These are phyloP conservation scores for Chaetomium tenue DNA, from an alignment of 495 filamentous ascomycete species.

Conservation along the genomic window DNA sequence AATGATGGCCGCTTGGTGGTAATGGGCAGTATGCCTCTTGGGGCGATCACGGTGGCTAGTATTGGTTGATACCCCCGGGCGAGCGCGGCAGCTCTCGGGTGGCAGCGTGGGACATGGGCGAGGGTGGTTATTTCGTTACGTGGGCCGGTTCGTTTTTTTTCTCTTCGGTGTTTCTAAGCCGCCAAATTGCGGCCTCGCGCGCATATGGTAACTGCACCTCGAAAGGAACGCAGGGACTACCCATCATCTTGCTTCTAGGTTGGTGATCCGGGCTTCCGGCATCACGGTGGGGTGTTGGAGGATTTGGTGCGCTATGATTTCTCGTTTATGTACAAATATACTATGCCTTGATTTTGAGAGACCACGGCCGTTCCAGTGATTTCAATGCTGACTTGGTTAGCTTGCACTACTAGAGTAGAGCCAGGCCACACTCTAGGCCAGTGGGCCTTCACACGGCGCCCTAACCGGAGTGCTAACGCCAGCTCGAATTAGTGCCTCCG, in stretches of 20 bases:
- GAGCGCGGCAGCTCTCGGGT: slow-evolving; percentile 2
- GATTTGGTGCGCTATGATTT: neutral
- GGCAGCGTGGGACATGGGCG: neutral
- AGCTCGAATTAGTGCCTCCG: too few species aligned
- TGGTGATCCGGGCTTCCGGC: neutral
- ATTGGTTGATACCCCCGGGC: slow-evolving; percentile 15
- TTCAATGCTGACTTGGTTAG: too few species aligned
- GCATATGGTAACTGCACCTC: neutral
- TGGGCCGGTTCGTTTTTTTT: neutral
- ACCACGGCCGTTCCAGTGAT: slow-evolving; percentile 25
- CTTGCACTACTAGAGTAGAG: too few species aligned
- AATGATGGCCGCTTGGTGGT: neutral
- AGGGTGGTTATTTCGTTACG: neutral
- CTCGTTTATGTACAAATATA: slow-evolving; percentile 12
- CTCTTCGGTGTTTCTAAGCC: neutral
- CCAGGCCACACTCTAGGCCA: too few species aligned
- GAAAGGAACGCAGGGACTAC: too few species aligned
- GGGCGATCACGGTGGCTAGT: slow-evolving; percentile 7
- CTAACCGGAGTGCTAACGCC: too few species aligned
- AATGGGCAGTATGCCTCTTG: slow-evolving; percentile 8
- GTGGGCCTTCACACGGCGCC: too few species aligned
- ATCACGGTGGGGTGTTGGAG: neutral
- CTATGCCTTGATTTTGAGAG: neutral
- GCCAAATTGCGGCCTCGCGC: too few species aligned
- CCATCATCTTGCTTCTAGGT: neutral